These are phyloP conservation scores for Epipyxis sp. DNA, from an alignment of 108 stramenopile species.

Conservation along the genomic window DNA sequence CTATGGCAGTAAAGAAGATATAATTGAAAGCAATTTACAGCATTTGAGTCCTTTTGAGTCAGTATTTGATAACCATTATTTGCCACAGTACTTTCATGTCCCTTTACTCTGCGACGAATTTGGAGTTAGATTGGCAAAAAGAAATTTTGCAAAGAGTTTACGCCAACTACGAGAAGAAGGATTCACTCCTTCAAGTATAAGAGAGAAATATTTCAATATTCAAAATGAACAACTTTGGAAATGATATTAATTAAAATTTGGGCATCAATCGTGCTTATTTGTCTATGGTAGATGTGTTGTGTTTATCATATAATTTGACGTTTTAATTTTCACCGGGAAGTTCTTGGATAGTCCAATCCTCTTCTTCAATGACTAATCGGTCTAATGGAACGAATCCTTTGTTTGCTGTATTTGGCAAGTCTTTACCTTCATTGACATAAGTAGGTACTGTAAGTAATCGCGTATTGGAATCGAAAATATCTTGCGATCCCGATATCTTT, in stretches of 20 bases:
- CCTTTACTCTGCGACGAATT: slow-evolving; percentile 27
- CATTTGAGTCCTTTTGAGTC: slow-evolving; percentile 3
- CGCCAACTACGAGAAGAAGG: slow-evolving; percentile 22
- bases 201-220: too few species aligned
- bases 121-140: slow-evolving; percentile 25
- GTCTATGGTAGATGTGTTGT: too few species aligned
- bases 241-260: too few species aligned
- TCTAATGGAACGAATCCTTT: slow-evolving; percentile 9
- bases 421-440: not conserved
- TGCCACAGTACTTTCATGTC: slow-evolving; percentile 27
- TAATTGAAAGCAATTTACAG: slow-evolving; percentile 1
- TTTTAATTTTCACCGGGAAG: not conserved
- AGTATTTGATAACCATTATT: slow-evolving; percentile 10
- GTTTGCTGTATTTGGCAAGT: not conserved
- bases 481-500: slow-evolving; percentile 51
- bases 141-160: slow-evolving; percentile 30
- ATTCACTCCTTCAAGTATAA: not conserved
- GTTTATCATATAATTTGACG: not conserved
- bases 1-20: too few species aligned
- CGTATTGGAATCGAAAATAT: too few species aligned
- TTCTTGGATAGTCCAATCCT: not conserved
- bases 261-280: too few species aligned
- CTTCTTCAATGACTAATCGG: slow-evolving; percentile 1
- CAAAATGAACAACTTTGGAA: too few species aligned
- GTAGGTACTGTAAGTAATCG: not conserved